phyloP scores from a whole-genome alignment of 2,329 filamentous ascomycete genomes.

The Arthrobotrys conoides region DNA sequence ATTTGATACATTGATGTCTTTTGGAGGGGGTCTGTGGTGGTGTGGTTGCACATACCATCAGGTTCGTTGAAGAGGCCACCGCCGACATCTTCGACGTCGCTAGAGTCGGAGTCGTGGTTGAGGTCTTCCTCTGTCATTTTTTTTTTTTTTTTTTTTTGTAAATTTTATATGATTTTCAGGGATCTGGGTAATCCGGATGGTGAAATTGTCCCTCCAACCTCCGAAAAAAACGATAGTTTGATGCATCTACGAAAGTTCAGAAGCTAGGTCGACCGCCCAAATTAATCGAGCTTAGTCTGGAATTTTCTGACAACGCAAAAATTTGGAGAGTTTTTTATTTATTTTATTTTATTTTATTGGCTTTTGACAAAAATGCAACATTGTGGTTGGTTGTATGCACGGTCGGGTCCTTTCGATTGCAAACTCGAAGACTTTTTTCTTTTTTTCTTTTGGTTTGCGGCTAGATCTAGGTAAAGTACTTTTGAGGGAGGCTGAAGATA shows the following conservation, averaged over 20 bases:
- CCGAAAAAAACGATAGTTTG: background rate
- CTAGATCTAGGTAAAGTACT: background rate
- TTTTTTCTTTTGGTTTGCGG: conserved; percentile 10
- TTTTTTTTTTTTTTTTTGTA: too few species aligned
- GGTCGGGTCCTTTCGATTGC: too few species aligned
- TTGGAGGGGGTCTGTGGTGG: background rate
- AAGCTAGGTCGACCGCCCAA: too few species aligned
- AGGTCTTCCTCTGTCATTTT: conserved; percentile 26
- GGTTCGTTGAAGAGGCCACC: conserved; percentile 47
- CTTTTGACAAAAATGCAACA: background rate
- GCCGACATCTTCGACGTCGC: conserved; percentile 33
- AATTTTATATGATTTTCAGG: background rate
- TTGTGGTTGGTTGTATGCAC: background rate
- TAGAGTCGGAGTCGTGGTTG: conserved; percentile 17
- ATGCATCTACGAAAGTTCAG: background rate
- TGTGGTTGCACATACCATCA: conserved; percentile 33
- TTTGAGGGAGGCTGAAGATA: conserved; percentile 2
- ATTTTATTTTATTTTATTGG: background rate
- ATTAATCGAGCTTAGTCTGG: background rate
- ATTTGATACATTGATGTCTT: background rate
- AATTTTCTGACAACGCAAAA: background rate
- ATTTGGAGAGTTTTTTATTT: background rate
- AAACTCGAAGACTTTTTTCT: background rate
- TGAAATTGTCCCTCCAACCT: background rate
- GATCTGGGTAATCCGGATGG: background rate